Base-by-base conservation (phyloP, 352 stramenopile genomes). In the Phytopythium ostracodes region DNA sequence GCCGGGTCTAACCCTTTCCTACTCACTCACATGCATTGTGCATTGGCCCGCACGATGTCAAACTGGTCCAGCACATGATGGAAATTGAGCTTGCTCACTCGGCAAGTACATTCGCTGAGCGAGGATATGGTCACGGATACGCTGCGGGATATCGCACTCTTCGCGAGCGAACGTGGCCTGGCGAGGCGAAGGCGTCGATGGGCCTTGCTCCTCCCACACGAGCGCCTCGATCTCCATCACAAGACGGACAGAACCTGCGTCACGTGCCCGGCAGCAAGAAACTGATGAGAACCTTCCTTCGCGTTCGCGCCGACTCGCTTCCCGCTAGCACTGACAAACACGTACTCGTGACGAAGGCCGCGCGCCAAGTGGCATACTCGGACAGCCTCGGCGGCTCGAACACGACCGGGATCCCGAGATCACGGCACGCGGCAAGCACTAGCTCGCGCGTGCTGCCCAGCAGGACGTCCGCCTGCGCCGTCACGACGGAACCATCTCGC, bases 281-380 rank as follows among this genome's bases (percentile, higher is more conserved):
- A 20, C 44, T 2, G 2, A 24, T 52, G 22, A 52, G 44, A 4
- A 7, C 10, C 44, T n/a, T n/a, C n/a, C n/a, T n/a, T 44, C 38
- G 8, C 17, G 38, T 11, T 50, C 4, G 15, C 8, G 17, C 10
- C 3, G 11, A 50, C n/a, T 14, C n/a, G 8, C 43, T 17, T 15
- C 3, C n/a, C 10, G 33, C 10, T 31, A 33, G 20, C n/a, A 58
- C 7, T 10, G 3, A 15, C 6, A 4, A 40, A 20, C 9, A 63
- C 72, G 51, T 72, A 90, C 85, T 94, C 24, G 85, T 92, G 36
- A 91, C 68, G 52, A 94, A 94, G 0, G 85, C 83, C 4, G 72
- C 83, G 15, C 86, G 60, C 85, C 85, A 94, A 5, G 35, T 63
- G 0, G 57, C 51, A n/a, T 71, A 59, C 44, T 92, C 78, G 12